Percentiles rank a stretch among this genome's conserved stretches.
Evolutionary conservation across 257 asterid genomes (phyloP).

Genomic region (Petunia axillaris): DNA sequence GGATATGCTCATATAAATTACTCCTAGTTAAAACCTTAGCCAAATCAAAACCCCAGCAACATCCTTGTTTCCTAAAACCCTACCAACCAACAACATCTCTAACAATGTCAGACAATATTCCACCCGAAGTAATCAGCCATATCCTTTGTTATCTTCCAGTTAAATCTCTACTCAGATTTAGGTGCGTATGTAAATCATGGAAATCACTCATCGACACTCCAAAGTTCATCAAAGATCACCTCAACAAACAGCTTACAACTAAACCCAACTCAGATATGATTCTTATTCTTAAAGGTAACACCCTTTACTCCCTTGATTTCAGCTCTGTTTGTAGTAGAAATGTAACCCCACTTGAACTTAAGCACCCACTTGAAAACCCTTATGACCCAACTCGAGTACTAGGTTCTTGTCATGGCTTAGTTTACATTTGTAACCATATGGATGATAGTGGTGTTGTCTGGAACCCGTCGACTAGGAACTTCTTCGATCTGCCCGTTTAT

Average conservation of each 20-base stretch:
- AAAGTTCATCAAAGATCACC: conserved; percentile 50
- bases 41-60: no score
- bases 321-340: conserved; percentile 17
- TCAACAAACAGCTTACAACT: conserved; percentile 29
- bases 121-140: no score
- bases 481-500: no score
- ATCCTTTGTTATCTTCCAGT: no score
- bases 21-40: no score
- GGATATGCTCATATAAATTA: no score
- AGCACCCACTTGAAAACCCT: neutral
- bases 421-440: conserved; percentile 23
- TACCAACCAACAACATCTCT: no score
- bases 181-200: conserved; percentile 56
- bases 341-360: neutral
- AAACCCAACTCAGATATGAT: conserved; percentile 34
- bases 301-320: conserved; percentile 24
- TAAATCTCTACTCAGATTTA: conserved; percentile 41
- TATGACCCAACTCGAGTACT: neutral
- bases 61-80: no score
- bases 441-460: conserved; percentile 35
- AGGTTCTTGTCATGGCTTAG: conserved; percentile 39
- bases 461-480: conserved; percentile 52
- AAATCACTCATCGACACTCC: conserved; percentile 47
- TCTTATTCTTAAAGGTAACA: conserved; percentile 44
- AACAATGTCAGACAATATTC: no score